Conservation (phyloP, 2,329 filamentous ascomycete genomes). For the Botrytis sinoallii region DNA sequence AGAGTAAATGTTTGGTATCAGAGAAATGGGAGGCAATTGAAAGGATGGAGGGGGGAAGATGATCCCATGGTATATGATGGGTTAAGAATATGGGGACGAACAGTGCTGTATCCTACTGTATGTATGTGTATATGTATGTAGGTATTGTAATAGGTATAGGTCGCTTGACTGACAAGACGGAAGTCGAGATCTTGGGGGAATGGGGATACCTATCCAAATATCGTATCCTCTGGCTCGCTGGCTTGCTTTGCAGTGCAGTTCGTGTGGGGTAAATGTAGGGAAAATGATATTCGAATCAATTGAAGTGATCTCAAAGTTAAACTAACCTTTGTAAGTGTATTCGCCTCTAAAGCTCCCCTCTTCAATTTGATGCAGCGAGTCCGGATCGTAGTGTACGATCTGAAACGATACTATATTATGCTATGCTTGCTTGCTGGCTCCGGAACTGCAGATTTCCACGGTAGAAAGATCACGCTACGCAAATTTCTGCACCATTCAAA, state of each 20-base stretch:
- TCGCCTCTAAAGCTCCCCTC: constrained; percentile 8
- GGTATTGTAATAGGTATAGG: constrained; percentile 1
- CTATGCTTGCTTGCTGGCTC: constrained; percentile 4
- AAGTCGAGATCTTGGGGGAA: constrained; percentile 5
- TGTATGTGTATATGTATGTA: not conserved
- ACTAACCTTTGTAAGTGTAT: constrained; percentile 16
- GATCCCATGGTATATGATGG: constrained; percentile 6
- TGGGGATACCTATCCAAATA: constrained; percentile 10
- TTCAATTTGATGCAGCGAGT: constrained; percentile 7
- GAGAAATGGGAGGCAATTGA: not conserved
- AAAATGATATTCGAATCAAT: constrained; percentile 11
- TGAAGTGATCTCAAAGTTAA: constrained; percentile 6
- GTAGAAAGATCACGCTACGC: constrained; percentile 14
- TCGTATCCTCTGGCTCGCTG: constrained; percentile 10
- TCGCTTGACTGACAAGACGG: constrained; percentile 12
- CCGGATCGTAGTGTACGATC: not conserved
- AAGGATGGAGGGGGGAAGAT: not conserved
- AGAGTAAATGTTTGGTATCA: not conserved
- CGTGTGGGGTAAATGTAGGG: constrained; percentile 6
- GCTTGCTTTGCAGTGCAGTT: constrained; percentile 14
- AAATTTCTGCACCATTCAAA: constrained; percentile 16
- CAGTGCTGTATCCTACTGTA: not conserved
- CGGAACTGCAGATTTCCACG: constrained; percentile 11
- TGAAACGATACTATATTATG: constrained; percentile 6
- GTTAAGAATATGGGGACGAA: not conserved